These are phyloP conservation scores for Capsicum rhomboideum DNA, from an alignment of 257 asterid species.

Conservation along the genomic window DNA sequence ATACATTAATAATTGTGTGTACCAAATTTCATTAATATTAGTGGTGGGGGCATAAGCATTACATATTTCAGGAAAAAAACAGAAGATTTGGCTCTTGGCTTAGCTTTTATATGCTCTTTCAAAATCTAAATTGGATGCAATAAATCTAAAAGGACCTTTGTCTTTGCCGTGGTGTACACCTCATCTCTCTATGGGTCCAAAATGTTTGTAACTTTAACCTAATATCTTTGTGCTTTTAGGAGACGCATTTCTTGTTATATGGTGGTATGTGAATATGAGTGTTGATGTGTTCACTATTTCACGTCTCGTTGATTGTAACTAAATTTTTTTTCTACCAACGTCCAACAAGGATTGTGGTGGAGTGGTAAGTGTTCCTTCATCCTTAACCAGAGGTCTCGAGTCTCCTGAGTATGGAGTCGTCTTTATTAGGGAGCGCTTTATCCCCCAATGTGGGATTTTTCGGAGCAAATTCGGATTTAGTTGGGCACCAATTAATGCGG, in stretches of 20 bases:
- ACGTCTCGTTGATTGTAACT: background rate
- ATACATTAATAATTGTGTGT: conserved; percentile 18
- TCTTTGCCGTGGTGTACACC: conserved; percentile 32
- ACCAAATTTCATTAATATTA: conserved; percentile 4
- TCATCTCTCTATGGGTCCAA: conserved; percentile 12
- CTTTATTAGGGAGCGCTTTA: no score
- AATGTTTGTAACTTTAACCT: conserved; percentile 1
- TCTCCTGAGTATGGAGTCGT: no score
- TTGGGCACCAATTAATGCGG: no score
- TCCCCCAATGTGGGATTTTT: no score
- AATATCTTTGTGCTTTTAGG: background rate
- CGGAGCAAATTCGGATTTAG: no score
- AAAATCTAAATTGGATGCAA: background rate
- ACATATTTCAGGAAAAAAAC: background rate
- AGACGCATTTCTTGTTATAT: background rate
- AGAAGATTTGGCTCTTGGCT: background rate
- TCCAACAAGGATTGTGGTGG: no score
- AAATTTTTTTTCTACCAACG: no score
- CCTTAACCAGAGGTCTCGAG: no score
- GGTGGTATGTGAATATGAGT: background rate
- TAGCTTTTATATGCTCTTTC: background rate
- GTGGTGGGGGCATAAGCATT: conserved; percentile 15
- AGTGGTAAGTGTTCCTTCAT: no score
- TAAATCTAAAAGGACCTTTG: background rate
- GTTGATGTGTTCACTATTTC: background rate